Evolutionary conservation across 192 early-diverging fungal species (phyloP).

Genomic region (Mortierella claussenii): DNA sequence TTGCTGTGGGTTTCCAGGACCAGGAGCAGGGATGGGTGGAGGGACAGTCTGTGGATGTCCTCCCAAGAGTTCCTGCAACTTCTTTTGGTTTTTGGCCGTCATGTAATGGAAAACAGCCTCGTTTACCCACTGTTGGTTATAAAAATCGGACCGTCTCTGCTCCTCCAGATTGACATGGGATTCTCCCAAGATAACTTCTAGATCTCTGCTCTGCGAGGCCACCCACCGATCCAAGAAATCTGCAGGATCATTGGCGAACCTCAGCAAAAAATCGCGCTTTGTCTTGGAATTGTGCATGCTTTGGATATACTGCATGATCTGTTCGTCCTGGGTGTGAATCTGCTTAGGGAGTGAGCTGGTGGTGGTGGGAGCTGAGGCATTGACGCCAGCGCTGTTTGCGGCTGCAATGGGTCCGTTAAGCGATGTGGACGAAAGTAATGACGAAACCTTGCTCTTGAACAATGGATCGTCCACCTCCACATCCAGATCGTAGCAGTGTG

Average conservation of each 20-base stretch:
- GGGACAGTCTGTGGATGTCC: constrained; percentile 20
- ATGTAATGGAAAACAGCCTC: constrained; percentile 95
- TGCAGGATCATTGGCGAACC: constrained; percentile 87
- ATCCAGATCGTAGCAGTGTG: constrained; percentile 91
- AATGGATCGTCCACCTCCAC: constrained; percentile 85
- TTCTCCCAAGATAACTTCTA: constrained; percentile 86
- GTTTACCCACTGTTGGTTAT: constrained; percentile 80
- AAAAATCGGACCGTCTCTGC: constrained; percentile 75
- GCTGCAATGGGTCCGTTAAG: constrained; percentile 2
- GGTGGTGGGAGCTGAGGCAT: constrained; percentile 21
- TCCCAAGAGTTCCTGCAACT: constrained; percentile 42
- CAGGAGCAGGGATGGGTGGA: neutral
- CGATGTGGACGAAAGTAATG: constrained; percentile 58
- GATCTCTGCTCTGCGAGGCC: constrained; percentile 90
- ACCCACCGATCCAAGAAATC: constrained; percentile 95
- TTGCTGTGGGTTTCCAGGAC: neutral
- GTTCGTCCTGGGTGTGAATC: constrained; percentile 46
- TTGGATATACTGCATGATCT: constrained; percentile 82
- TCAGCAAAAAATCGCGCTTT: constrained; percentile 93
- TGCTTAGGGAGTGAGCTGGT: constrained; percentile 55
- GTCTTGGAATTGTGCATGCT: constrained; percentile 88
- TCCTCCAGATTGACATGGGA: constrained; percentile 79
- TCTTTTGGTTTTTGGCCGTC: constrained; percentile 67
- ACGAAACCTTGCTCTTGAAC: constrained; percentile 67
- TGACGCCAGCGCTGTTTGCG: neutral